Evolutionary conservation across 1,284 basidiomycete genomes (phyloP), one percentile per base, ranked within the genome.

Genomic region (Irpex sp.): DNA sequence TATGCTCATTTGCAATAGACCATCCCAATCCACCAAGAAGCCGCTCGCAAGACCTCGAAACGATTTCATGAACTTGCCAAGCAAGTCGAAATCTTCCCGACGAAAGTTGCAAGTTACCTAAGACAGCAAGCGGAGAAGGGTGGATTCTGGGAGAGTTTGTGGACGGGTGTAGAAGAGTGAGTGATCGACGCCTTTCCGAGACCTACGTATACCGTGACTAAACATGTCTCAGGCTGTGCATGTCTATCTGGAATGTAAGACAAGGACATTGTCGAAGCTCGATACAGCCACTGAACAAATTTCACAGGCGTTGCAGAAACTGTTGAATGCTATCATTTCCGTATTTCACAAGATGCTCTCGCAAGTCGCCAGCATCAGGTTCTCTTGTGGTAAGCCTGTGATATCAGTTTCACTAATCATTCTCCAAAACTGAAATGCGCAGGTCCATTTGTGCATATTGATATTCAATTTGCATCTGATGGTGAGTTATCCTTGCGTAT

Each of bases 81-180:
- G 57, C 64, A 69, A 5, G 70, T 74, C 21, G 73, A 74, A 60
- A 62, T 67, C 5, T 74, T 74, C 61, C 72, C 72, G 50, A 66
- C 67, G 36, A 74, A 73, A 65, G 70, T 74, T 37, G 70, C 73
- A 8, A 69, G 67, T 46, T 68, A 65, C 21, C 63, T 74, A 1
- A 35, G 71, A 8, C 49, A 66, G 37, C 63, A 72, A 58, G 73
- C 72, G 0, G 73, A 74, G 55, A 67, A 70, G 6, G 15, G 59
- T 5, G 69, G 70, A 3, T 69, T 72, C 61, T 69, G 68, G 50
- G 63, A 57, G 57, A 64, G 64, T 37, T 49, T 73, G 11, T 73
- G 72, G 72, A 66, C 69, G 2, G 71, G 70, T 1, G 62, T 74
- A 3, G 70, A 72, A 58, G 69, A 71, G 73, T 74, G 17, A 26